Base-by-base conservation (phyloP, 2,329 filamentous ascomycete species). In the Diaporthe amygdali region DNA sequence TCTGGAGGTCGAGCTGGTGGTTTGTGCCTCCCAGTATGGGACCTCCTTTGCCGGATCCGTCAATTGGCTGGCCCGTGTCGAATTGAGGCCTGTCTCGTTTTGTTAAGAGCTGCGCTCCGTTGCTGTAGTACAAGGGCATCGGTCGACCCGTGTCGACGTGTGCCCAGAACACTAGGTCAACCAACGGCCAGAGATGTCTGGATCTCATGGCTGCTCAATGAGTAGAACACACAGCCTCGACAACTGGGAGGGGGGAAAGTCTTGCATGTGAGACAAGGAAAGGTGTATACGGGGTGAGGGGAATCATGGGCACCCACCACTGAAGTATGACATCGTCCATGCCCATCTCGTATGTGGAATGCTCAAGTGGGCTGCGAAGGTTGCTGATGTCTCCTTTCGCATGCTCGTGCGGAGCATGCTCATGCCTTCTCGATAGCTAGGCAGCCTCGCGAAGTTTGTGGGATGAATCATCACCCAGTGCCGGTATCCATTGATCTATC, bases 21-120 rank as follows among this genome's bases (percentile, higher is more conserved):
- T 93, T 91, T 27, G 91, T 93, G 34, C 90, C 91, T 1, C 59
- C 59, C 5, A 87, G 76, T 32, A 92, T 83, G 0, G 86, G 86
- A 22, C 82, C 89, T 2, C 90, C 90, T 75, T 89, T 91, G 46
- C 88, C 88, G 34, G 84, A 85, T 34, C 81, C 84, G 75, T 88
- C 87, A 74, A 87, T 86, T 10, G 90, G 89, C 72, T 91, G 83
- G 7, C 89, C 89, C 52, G 88, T 77, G 12, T 78, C 76, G 75
- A 89, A 89, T 9, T 68, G 66, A 1, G 63, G 63, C 17, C 49
- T 17, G 30, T 68, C 51, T 25, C 66, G 32, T 46, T 47, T 68
- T 30, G 2, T 17, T 25, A 34, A 4, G 1, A 2, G 14, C 10
- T n/a, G 6, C 22, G 10, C 14, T 41, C 5, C 10, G 27, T 25